These are phyloP conservation scores for Exsudoporus frostii DNA, from an alignment of 768 basidiomycete genomes.

Conservation along the genomic window DNA sequence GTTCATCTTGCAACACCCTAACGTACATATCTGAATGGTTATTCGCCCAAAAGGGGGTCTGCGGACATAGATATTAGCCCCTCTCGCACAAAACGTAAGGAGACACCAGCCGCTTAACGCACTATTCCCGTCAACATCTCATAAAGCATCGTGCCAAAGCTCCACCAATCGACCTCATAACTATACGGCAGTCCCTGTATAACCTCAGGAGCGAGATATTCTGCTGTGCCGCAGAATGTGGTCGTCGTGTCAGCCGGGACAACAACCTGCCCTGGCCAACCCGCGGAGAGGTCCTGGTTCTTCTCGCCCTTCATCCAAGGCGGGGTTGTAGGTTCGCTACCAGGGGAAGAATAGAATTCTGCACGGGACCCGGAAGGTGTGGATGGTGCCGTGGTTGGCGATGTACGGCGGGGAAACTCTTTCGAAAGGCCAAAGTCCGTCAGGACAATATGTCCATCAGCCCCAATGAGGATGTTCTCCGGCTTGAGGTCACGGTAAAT, in stretches of 20 bases:
- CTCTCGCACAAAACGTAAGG: conserved; percentile 13
- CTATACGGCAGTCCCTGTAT: conserved; percentile 87
- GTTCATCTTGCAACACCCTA: conserved; percentile 84
- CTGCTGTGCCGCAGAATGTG: conserved; percentile 95
- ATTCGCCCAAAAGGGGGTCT: conserved; percentile 93
- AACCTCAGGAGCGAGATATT: conserved; percentile 95
- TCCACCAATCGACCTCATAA: conserved; percentile 98
- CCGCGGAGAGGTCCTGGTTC: conserved; percentile 47
- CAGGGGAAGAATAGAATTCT: conserved; percentile 51
- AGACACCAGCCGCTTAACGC: conserved; percentile 23
- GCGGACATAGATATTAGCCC: conserved; percentile 16
- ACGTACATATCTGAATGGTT: conserved; percentile 96
- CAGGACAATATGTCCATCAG: conserved; percentile 92
- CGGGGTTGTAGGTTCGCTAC: conserved; percentile 48
- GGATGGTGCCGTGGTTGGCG: conserved; percentile 48
- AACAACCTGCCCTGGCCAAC: conserved; percentile 55
- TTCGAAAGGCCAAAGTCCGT: conserved; percentile 97
- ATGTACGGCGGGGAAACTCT: conserved; percentile 67
- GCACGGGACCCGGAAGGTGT: conserved; percentile 52
- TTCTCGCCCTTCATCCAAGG: conserved; percentile 76
- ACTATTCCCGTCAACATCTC: conserved; percentile 97
- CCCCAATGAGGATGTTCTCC: conserved; percentile 93
- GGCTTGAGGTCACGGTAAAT: conserved; percentile 98
- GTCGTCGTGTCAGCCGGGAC: conserved; percentile 64
- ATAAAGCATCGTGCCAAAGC: conserved; percentile 94